Base-by-base conservation (phyloP, 202 grass and related monocot species). In the Alloteropsis angusta region DNA sequence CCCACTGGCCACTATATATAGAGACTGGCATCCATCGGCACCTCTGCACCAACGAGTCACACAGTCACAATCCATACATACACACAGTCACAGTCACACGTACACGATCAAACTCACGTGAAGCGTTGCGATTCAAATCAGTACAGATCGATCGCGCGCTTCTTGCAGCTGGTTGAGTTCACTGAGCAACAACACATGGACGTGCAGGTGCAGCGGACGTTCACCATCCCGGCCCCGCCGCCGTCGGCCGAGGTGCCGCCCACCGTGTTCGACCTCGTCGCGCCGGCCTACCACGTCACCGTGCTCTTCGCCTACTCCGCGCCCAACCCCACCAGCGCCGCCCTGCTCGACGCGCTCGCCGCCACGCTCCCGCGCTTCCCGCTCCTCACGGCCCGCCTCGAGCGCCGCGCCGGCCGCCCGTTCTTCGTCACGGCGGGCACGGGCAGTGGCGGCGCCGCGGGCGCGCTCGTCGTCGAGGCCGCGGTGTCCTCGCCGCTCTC, bases 181-280 rank as follows among this genome's bases (percentile, higher is more conserved):
- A 11, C 56, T 35, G 28, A 39, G 46, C 11, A 26, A 39, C 5
- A 25, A 30, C 22, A 0, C 57, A 89, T 84, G 88, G 80, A 84
- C 45, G 76, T 91, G 80, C 71, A 68, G 36, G 86, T 87, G 65
- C 53, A 85, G 65, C 81, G 88, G n/a, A 80, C 19, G 5, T 67
- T 21, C 26, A 17, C 81, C 8, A 10, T 94, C 9, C 84, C 78
- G 2, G 61, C 88, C 49, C 18, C 62, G 60, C 9, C 45, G 11
- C 2, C 76, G 4, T 7, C 76, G 8, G 4, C 48, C 35, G 60
- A 71, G 69, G 54, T 83, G 14, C 73, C 76, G 1, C 47, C 87
- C 39, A 89, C 42, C 11, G 64, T 83, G 9, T 91, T 91, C 83
- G 92, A 91, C 68, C 75, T 75, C 22, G 62, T 87, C 9, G 85